A percentile compares a stretch with the other conserved stretches of the same genome.
Conservation (phyloP, 1,284 basidiomycete species). For the Heterobasidion occidentale region DNA sequence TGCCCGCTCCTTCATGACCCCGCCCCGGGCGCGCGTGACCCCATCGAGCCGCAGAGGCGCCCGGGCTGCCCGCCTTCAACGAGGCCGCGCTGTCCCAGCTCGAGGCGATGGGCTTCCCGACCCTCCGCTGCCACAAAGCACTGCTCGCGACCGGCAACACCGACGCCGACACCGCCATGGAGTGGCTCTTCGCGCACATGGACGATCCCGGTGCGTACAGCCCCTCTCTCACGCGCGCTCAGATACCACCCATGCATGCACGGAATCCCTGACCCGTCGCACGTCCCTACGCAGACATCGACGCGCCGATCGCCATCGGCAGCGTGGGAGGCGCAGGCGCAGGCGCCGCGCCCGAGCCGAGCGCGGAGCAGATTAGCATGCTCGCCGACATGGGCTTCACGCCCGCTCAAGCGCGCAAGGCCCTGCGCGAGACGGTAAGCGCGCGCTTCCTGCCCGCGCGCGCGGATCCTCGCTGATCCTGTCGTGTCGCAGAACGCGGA, state of each 20-base stretch:
- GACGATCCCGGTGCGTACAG: slow-evolving; percentile 74
- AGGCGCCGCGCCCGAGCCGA: slow-evolving; percentile 40
- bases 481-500: slow-evolving; percentile 49
- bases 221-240: neutral
- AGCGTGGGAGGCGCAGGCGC: slow-evolving; percentile 13
- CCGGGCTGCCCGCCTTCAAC: slow-evolving; percentile 57
- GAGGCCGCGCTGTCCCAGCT: slow-evolving; percentile 67
- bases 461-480: neutral
- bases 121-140: slow-evolving; percentile 80
- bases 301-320: slow-evolving; percentile 58
- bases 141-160: slow-evolving; percentile 82
- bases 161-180: slow-evolving; percentile 82
- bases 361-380: slow-evolving; percentile 62
- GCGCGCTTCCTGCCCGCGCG: slow-evolving; percentile 1
- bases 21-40: neutral
- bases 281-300: slow-evolving; percentile 60
- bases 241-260: neutral
- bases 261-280: neutral
- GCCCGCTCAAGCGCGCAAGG: slow-evolving; percentile 77
- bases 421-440: slow-evolving; percentile 78
- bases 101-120: slow-evolving; percentile 85
- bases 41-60: neutral
- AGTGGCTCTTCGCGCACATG: slow-evolving; percentile 95
- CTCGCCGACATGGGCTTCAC: slow-evolving; percentile 95
- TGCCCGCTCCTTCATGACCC: neutral